Evolutionary conservation across 2,329 filamentous ascomycete species (phyloP), one percentile per base, ranked within the genome.

Genomic region (Fusarium sp.): DNA sequence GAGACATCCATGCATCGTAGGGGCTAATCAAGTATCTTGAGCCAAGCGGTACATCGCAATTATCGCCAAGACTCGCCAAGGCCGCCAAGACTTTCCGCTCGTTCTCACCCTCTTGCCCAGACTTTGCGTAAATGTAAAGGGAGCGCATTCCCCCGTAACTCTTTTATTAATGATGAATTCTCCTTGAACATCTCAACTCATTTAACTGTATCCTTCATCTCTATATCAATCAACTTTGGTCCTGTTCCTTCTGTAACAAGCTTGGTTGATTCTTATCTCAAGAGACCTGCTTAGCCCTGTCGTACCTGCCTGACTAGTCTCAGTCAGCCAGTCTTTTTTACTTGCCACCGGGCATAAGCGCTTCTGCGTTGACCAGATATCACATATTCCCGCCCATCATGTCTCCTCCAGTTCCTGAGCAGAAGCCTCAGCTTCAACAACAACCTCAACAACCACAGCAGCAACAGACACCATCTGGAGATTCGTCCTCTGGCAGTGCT

Each of bases 51-150:
- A 78, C 78, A 48, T 72, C 18, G 22, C 16, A 4, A 38, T 56
- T 44, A 25, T 67, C 70, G 73, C 74, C 78, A 79, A 79, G 76
- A 75, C 27, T 67, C 70, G 73, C 74, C 78, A 79, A 79, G 76
- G 74, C 57, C 47, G 79, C 79, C 79, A 80, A 80, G 78, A 71
- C 69, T 75, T 80, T 77, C 79, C 79, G 79, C 78, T 79, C 75
- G 75, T 78, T 80, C 78, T 78, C 77, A 71, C 72, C 64, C 70
- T 74, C 67, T 73, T 73, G 75, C 77, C 78, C 78, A 78, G 75
- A 73, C 74, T 76, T 74, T 74, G 69, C 65, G 70, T 69, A 71
- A 79, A 76, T 78, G 78, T 80, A 79, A 80, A 80, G 78, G 76
- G 78, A 79, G 78, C 77, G 57, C 71, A 68, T 65, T 58, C 68